Base-by-base conservation (phyloP, 345 rosid genomes). In the Salix dunnii region DNA sequence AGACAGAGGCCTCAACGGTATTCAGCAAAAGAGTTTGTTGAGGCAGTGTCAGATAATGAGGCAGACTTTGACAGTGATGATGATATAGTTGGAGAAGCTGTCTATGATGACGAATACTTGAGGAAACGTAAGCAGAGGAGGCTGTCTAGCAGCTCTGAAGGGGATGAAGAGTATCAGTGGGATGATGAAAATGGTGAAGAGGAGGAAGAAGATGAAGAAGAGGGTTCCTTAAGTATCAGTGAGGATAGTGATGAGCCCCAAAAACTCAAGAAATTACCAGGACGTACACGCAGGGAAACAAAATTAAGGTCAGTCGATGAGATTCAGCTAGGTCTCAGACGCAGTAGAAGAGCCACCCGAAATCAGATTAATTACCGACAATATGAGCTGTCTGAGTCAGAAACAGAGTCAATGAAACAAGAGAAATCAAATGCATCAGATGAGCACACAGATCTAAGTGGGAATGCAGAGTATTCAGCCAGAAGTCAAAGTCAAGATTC, bases 41-140 rank as follows among this genome's bases (percentile, higher is more conserved):
- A 92, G 87, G 95, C 93, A 60, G 83, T 92, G 70, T 96, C 98
- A 75, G 99, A 94, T 76, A 87, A 89, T 63, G 99, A 96, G 23
- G 95, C 88, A 21, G 94, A 89, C 74, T 91, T 82, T 77, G 94
- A 88, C 79, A 96, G 92, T 77, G 99, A 96, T 73, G 99, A 96
- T 87, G 99, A 96, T 78, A 96, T 96, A 79, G 97, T 90, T 82
- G 99, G 99, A 68, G 99, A 96, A 88, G 99, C 97, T 46, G 87
- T 96, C 25, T 96, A 96, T 81, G 98, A 96, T 78, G 99, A 96
- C 65, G 99, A 94, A 82, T 96, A 96, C 88, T 81, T 94, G 82
- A 90, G 69, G 86, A 94, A 94, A 84, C 94, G 97, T 60, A 92
- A 94, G 78, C 90, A 85, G 78, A 91, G 83, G 80, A 88, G 83